Evolutionary conservation across 2,329 filamentous ascomycete genomes (phyloP).

Genomic region (Aphanocladium album): DNA sequence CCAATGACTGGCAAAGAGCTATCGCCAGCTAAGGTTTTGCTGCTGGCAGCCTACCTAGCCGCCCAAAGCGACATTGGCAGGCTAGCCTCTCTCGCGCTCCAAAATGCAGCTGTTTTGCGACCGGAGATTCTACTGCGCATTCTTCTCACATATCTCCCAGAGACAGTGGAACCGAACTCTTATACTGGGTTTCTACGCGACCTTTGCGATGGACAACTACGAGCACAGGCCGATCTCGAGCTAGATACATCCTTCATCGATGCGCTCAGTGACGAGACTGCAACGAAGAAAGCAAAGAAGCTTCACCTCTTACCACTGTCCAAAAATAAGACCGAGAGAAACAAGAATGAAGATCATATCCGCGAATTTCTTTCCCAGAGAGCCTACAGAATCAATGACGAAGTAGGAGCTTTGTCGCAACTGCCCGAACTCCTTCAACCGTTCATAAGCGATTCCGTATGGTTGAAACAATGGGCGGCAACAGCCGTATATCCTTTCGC

Average conservation of each 20-base stretch:
- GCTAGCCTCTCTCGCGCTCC: conserved; percentile 55
- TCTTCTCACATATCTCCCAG: conserved; percentile 71
- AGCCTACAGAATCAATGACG: conserved; percentile 62
- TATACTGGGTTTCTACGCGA: conserved; percentile 60
- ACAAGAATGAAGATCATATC: conserved; percentile 49
- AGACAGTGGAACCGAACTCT: conserved; percentile 56
- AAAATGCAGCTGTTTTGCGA: conserved; percentile 53
- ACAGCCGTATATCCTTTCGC: conserved; percentile 65
- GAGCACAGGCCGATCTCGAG: conserved; percentile 31
- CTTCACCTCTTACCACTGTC: conserved; percentile 57
- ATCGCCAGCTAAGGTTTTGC: conserved; percentile 62
- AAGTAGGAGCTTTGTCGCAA: conserved; percentile 66
- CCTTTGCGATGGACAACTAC: conserved; percentile 45
- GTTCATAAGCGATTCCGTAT: conserved; percentile 58
- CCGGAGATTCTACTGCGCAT: conserved; percentile 65
- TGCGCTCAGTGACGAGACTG: conserved; percentile 56
- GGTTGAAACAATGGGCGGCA: conserved; percentile 62
- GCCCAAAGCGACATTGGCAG: conserved; percentile 59
- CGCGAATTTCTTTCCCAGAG: conserved; percentile 63
- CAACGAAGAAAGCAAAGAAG: conserved; percentile 57
- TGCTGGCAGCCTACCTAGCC: conserved; percentile 68
- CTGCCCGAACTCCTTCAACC: conserved; percentile 63
- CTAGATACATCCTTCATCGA: conserved; percentile 54
- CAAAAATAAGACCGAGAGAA: conserved; percentile 41
- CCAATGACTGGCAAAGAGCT: conserved; percentile 30